Base-by-base conservation (phyloP, 352 stramenopile species). In the Globisporangium spinosum region DNA sequence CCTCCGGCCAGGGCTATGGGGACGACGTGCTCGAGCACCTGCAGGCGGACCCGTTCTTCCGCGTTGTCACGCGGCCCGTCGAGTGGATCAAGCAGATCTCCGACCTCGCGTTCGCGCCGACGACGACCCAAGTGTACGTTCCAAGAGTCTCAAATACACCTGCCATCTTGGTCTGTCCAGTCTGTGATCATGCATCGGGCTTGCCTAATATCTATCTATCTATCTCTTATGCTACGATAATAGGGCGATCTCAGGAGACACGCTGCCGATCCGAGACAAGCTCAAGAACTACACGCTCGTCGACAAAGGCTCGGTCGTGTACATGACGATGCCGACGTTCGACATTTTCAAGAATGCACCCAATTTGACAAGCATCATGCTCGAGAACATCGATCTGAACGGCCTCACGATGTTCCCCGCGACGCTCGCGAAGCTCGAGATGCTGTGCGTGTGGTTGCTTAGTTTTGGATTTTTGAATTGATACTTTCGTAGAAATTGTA, bases 351-450 rank as follows among this genome's bases (percentile, higher is more conserved):
- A 23, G 23, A 77, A 77, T 17, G 76, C 74, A 17, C 70, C 51
- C 1, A 65, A 73, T n/a, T 64, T 72, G 22, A 75, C 71, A 58
- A 72, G 65, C 4, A 54, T 83, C 20, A 72, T 78, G 53, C 47
- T 83, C 22, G 76, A 83, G 58, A 83, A 83, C 67, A 20, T 83
- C 62, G 72, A 80, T 45, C 60, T 83, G 15, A 68, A 70, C 32
- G 38, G 43, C 7, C 72, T 83, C 53, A 13, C 53, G 27, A 68
- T 17, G 23, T 73, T 83, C 53, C 76, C 76, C 0, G 25, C 65
- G 0, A 49, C 49, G 38, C 65, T 83, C 2, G 45, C 69, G 0
- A 70, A 73, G 54, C 70, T 83, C 63, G 58, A 76, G 27, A 69
- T 43, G 2, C 61, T 83, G 76, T 83, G 62, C 20, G 2, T 5